These are phyloP conservation scores for Fistulinella staudtii DNA, from an alignment of 1,284 basidiomycete genomes.

Conservation along the genomic window DNA sequence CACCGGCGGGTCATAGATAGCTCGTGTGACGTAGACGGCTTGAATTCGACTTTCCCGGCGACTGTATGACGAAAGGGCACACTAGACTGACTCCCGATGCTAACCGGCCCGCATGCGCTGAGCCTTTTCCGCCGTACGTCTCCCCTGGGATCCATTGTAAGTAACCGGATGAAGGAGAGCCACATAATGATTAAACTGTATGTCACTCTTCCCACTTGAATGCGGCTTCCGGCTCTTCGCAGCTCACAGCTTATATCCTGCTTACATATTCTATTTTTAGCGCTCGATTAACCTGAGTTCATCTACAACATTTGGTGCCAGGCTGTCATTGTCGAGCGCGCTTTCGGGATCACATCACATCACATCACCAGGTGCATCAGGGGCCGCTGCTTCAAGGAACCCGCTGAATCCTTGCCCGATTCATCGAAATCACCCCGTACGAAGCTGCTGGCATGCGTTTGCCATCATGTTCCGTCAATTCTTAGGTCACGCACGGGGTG, in stretches of 20 bases:
- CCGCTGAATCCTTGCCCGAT: too few species aligned
- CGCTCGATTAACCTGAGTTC: conserved; percentile 3
- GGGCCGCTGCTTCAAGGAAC: too few species aligned
- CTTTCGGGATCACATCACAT: too few species aligned
- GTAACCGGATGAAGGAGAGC: neutral
- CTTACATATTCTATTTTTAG: conserved; percentile 1
- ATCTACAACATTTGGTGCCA: neutral
- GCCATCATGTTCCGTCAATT: neutral
- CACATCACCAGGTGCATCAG: too few species aligned
- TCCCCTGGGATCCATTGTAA: neutral
- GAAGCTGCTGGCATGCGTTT: neutral
- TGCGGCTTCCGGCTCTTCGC: neutral
- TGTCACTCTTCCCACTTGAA: neutral
- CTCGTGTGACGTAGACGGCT: neutral
- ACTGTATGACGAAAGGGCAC: conserved; percentile 1
- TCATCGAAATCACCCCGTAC: too few species aligned
- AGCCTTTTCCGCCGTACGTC: conserved; percentile 30
- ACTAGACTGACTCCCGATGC: conserved; percentile 14
- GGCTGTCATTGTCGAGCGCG: neutral
- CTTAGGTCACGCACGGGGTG: neutral
- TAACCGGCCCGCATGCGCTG: conserved; percentile 18
- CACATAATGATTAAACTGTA: neutral
- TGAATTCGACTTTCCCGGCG: too few species aligned
- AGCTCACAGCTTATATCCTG: neutral
- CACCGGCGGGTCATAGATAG: neutral